Evolutionary conservation across 1,284 basidiomycete genomes (phyloP).

Genomic region (Boletellus sp.): DNA sequence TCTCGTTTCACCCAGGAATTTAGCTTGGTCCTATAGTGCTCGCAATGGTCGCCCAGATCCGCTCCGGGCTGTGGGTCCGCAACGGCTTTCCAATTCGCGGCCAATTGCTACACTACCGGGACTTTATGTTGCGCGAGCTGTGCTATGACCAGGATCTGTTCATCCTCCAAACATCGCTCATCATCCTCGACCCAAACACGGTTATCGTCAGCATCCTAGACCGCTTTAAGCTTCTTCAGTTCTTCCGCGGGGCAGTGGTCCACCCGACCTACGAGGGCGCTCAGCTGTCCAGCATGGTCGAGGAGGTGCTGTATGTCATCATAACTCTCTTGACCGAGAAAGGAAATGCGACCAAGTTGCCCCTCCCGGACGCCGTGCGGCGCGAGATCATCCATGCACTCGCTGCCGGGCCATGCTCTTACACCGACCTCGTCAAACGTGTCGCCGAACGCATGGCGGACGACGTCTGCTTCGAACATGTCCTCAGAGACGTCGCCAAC

Average conservation of each 20-base stretch:
- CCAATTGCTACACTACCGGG: conserved; percentile 95
- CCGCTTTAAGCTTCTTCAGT: conserved; percentile 79
- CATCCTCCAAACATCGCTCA: conserved; percentile 83
- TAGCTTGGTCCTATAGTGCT: conserved; percentile 52
- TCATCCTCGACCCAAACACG: conserved; percentile 76
- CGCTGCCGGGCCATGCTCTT: conserved; percentile 84
- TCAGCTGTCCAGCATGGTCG: conserved; percentile 83
- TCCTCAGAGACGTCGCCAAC: conserved; percentile 76
- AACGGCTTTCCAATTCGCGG: conserved; percentile 96
- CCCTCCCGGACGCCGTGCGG: conserved; percentile 65
- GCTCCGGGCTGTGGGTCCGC: conserved; percentile 94
- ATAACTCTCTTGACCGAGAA: conserved; percentile 87
- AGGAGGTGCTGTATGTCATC: conserved; percentile 88
- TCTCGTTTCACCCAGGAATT: neutral
- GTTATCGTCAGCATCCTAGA: conserved; percentile 87
- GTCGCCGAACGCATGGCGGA: conserved; percentile 90
- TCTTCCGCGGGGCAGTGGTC: conserved; percentile 66
- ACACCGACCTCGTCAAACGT: conserved; percentile 89
- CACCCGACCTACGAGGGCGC: conserved; percentile 65
- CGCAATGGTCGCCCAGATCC: conserved; percentile 90
- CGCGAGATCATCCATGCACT: conserved; percentile 91
- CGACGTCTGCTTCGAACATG: conserved; percentile 79
- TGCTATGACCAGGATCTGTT: conserved; percentile 98
- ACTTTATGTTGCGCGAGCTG: conserved; percentile 91
- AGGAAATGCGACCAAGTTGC: conserved; percentile 70